A percentile compares a stretch with the other conserved stretches of the same genome.
These are phyloP conservation scores for Taxillus chinensis DNA, from an alignment of 164 flowering plant genomes.

Conservation along the genomic window DNA sequence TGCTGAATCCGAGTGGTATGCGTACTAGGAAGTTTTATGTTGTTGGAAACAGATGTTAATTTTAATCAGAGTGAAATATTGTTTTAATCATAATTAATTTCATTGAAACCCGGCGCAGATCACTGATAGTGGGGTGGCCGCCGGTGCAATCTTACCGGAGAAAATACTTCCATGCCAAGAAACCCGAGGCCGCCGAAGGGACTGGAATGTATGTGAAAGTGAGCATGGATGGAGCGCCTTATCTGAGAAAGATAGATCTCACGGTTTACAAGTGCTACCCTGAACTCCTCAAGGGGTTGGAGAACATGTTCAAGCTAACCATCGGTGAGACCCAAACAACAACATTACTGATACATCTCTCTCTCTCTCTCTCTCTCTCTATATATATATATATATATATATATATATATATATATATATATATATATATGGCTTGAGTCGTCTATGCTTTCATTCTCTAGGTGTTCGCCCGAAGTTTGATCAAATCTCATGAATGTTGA, in stretches of 20 bases:
- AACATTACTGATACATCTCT: too few relatives aligned
- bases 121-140: slow-evolving; percentile 85
- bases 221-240: slow-evolving; percentile 94
- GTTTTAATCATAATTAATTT: not conserved
- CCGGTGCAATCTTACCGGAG: slow-evolving; percentile 64
- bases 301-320: slow-evolving; percentile 67
- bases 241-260: slow-evolving; percentile 74
- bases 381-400: too few relatives aligned
- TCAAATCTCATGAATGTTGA: not conserved
- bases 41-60: not conserved
- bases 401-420: too few relatives aligned
- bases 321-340: slow-evolving; percentile 24
- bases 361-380: too few relatives aligned
- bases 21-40: not conserved
- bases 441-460: too few relatives aligned
- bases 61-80: not conserved
- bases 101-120: slow-evolving; percentile 26
- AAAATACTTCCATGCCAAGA: slow-evolving; percentile 40
- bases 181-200: slow-evolving; percentile 31
- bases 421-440: too few relatives aligned
- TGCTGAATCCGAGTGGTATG: not conserved
- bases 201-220: slow-evolving; percentile 61
- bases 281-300: slow-evolving; percentile 60
- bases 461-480: too few relatives aligned
- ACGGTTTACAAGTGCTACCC: slow-evolving; percentile 47